phyloP scores from a whole-genome alignment of 2,329 filamentous ascomycete species.

The Paraphaeosphaeria minitans region DNA sequence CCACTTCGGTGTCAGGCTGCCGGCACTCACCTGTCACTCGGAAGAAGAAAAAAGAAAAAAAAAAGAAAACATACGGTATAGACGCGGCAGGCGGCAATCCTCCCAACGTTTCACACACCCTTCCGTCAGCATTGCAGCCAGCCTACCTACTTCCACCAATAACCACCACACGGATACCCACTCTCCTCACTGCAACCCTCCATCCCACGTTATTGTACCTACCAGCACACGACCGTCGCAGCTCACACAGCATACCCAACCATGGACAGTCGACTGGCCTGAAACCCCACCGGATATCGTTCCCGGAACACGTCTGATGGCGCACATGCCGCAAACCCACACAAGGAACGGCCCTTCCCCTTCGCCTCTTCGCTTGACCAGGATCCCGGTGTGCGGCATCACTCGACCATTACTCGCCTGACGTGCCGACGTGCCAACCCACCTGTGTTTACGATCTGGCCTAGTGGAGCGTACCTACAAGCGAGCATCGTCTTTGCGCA shows the following conservation, averaged over 20 bases:
- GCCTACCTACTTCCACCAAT: not conserved
- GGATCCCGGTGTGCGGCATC: conserved; percentile 2
- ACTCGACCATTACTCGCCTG: not conserved
- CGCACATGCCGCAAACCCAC: not conserved
- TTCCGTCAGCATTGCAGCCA: not conserved
- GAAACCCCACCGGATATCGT: not conserved
- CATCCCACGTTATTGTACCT: conserved; percentile 5
- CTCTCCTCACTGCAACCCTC: not conserved
- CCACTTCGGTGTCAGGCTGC: not conserved
- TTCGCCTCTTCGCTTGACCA: not conserved
- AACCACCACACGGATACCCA: not conserved
- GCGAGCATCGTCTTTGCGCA: not conserved
- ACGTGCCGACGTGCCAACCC: no score
- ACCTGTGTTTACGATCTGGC: not conserved
- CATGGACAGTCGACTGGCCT: no score
- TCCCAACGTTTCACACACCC: not conserved
- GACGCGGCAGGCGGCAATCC: conserved; percentile 7
- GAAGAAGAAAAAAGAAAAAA: conserved; percentile 3
- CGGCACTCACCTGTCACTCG: not conserved
- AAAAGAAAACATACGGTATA: no score
- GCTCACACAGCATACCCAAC: not conserved
- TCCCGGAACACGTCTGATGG: not conserved
- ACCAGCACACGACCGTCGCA: not conserved
- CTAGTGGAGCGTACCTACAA: not conserved
- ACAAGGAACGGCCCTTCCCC: conserved; percentile 4